phyloP scores from a whole-genome alignment of 2,329 filamentous ascomycete genomes.

The Biscogniauxia marginata region DNA sequence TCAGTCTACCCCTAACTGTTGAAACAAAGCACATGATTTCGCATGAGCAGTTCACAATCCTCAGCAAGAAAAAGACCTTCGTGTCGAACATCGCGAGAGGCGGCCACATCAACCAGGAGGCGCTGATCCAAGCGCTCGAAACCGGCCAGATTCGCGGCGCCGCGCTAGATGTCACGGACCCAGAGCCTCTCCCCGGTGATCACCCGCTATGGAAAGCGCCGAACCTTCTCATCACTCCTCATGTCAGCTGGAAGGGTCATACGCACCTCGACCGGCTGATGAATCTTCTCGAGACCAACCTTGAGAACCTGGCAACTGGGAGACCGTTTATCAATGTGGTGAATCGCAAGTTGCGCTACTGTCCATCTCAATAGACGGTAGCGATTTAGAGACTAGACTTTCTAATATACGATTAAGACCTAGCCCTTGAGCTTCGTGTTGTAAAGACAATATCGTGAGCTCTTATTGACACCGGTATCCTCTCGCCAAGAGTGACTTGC shows the following conservation, averaged over 20 bases:
- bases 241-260: slow-evolving; percentile 25
- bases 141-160: slow-evolving; percentile 45
- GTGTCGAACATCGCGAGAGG: slow-evolving; percentile 63
- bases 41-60: slow-evolving; percentile 35
- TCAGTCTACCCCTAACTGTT: slow-evolving; percentile 39
- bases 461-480: no score
- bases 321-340: slow-evolving; percentile 25
- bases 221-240: slow-evolving; percentile 54
- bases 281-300: slow-evolving; percentile 23
- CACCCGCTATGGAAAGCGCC: slow-evolving; percentile 61
- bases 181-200: slow-evolving; percentile 62
- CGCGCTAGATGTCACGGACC: slow-evolving; percentile 66
- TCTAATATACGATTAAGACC: not conserved
- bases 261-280: slow-evolving; percentile 14
- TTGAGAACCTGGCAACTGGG: slow-evolving; percentile 21
- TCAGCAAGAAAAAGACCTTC: slow-evolving; percentile 44
- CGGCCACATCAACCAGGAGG: slow-evolving; percentile 36
- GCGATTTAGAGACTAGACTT: not conserved
- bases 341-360: slow-evolving; percentile 26
- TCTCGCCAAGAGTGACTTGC: no score
- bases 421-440: not conserved
- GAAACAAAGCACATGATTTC: slow-evolving; percentile 41
- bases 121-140: slow-evolving; percentile 52
- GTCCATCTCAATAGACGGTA: not conserved
- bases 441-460: no score